Base-by-base conservation (phyloP, 116 monocot species). In the Trichopus zeylanicus region DNA sequence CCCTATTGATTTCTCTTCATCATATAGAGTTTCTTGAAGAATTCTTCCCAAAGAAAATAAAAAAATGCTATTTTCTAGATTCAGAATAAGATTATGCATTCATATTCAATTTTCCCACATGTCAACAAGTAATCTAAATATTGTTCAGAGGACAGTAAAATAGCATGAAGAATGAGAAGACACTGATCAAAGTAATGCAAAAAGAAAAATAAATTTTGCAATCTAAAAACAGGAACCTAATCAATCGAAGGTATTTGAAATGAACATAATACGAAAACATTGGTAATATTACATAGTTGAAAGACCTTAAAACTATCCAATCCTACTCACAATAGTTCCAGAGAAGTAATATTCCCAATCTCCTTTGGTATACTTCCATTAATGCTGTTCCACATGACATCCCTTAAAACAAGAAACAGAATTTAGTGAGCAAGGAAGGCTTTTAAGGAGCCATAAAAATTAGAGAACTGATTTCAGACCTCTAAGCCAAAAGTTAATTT, bases 321-420 rank as follows among this genome's bases (percentile, higher is more conserved):
- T n/a, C n/a, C n/a, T 6, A 82, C 87, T 87, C 81, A 87, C 87
- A 87, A 31, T 52, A 78, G 82, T 51, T 55, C 16, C 46, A 87
- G 55, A 29, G 87, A 75, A 67, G 59, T 78, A 55, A 87, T 78
- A 57, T 75, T 86, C 26, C 82, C 82, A 47, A 82, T 74, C 56
- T 82, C 82, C 67, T 71, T 82, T 23, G 78, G 83, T 22, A 83
- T 83, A 49, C 39, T 71, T 12, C 83, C 83, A 65, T 11, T 83
- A 46, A 83, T 75, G 8, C 59, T 47, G 61, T 83, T 83, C 83
- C 83, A 83, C 82, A 82, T 82, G 60, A 77, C 26, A 65, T 82
- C 82, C 70, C 82, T 82, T 63, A 59, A 75, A 51, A 38, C 55
- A 32, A 59, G 60, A 19, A 68, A 57, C 11, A 61, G 7, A 56